phyloP scores from a whole-genome alignment of 2,329 filamentous ascomycete genomes.

The Ilyonectria destructans region DNA sequence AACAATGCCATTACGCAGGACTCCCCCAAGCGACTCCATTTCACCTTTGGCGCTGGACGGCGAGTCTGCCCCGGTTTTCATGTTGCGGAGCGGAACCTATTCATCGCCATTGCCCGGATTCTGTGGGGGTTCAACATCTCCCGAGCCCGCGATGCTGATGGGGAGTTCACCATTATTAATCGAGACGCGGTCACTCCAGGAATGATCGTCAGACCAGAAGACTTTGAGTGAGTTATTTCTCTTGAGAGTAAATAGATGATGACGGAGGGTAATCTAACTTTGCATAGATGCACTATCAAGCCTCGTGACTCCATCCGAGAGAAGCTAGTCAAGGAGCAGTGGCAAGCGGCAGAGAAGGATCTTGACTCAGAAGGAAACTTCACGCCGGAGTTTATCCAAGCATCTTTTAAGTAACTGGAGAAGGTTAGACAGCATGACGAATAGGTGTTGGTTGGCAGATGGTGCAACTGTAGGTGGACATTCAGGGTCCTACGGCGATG shows the following conservation, averaged over 20 bases:
- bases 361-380: conserved; percentile 13
- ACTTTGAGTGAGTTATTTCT: background rate
- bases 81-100: conserved; percentile 11
- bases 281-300: conserved; percentile 1
- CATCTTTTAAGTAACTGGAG: background rate
- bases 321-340: background rate
- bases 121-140: conserved; percentile 6
- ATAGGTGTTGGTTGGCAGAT: background rate
- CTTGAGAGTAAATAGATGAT: background rate
- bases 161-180: conserved; percentile 7
- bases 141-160: background rate
- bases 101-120: conserved; percentile 14
- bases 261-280: background rate
- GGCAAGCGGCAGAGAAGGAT: background rate
- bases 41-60: conserved; percentile 14
- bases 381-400: conserved; percentile 8
- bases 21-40: conserved; percentile 4
- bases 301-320: conserved; percentile 1
- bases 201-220: conserved; percentile 11
- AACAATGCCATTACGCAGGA: conserved; percentile 15
- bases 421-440: background rate
- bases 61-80: conserved; percentile 15
- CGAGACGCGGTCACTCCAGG: conserved; percentile 12
- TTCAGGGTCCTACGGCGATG: background rate
- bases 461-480: background rate